phyloP scores from a whole-genome alignment of 164 flowering plant species.

The Kalanchoe fedtschenkoi region DNA sequence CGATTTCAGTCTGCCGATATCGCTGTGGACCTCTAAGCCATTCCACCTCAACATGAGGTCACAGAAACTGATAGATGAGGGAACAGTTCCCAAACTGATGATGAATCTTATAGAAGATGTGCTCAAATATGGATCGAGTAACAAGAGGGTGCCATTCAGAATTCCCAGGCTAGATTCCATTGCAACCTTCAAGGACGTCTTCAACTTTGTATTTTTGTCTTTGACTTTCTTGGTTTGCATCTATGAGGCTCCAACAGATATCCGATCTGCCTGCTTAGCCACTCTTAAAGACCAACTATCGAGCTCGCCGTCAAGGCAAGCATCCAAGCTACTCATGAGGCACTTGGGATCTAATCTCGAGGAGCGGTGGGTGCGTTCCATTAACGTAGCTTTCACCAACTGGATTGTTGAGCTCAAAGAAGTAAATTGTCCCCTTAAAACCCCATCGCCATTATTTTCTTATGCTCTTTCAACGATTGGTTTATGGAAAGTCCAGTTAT shows the following conservation, averaged over 20 bases:
- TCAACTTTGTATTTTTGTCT: conserved; percentile 52
- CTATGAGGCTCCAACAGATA: conserved; percentile 70
- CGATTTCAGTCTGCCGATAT: conserved; percentile 39
- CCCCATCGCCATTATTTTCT: conserved; percentile 64
- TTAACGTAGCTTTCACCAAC: conserved; percentile 79
- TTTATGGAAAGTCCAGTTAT: conserved; percentile 82
- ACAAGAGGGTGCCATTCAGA: conserved; percentile 15
- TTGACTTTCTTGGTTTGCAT: conserved; percentile 53
- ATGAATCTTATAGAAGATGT: conserved; percentile 38
- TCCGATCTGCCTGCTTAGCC: conserved; percentile 39
- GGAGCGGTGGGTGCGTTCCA: conserved; percentile 78
- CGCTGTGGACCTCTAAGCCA: conserved; percentile 73
- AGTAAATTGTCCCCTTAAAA: conserved; percentile 13
- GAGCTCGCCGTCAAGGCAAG: conserved; percentile 27
- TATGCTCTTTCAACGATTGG: conserved; percentile 50
- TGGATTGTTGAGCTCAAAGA: conserved; percentile 48
- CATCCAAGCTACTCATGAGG: conserved; percentile 54
- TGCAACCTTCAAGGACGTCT: conserved; percentile 31
- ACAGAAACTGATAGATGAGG: conserved; percentile 23
- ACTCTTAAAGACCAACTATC: conserved; percentile 35
- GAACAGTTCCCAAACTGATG: conserved; percentile 24
- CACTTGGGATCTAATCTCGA: conserved; percentile 64
- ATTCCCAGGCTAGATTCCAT: conserved; percentile 24
- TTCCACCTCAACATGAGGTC: conserved; percentile 18
- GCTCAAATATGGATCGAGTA: conserved; percentile 40